Base-by-base conservation (phyloP, 305 asterid genomes). In the Fraxinus sp. region DNA sequence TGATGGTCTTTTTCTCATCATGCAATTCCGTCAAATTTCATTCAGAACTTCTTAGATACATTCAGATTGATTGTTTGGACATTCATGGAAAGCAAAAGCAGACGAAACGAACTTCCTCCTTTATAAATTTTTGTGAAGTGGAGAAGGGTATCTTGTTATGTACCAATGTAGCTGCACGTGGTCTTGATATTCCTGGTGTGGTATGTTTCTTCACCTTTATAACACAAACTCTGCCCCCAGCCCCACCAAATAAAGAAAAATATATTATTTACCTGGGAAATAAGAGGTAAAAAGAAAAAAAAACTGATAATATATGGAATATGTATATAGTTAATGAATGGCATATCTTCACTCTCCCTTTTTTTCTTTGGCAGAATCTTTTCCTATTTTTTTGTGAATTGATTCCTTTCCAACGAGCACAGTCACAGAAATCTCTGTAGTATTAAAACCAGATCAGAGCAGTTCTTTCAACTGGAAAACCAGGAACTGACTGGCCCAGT, bases 1-100 rank as follows among this genome's bases (percentile, higher is more conserved):
- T 96, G 84, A 96, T 96, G 99, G 98, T 96, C 87, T 96, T 96
- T 92, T 96, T 96, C 91, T 94, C 99, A 16, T 91, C 99, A 3
- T 87, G 98, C 88, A 80, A 90, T 77, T 94, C 98, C 11, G 99
- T 96, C 80, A 93, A 90, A 85, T 96, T 93, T 86, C 97, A 96
- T 81, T 87, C 97, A 0, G 99, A 94, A 72, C 95, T 96, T 83
- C 97, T 96, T 49, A 90, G 88, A 81, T 91, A 91, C 81, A 91
- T 93, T 77, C 84, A 88, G 81, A 87, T 95, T 28, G 97, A 94
- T 52, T 94, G 98, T 79, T 78, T 59, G n/a, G 98, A 93, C 86
- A 90, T 93, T 74, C 92, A 94, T 84, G 98, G 99, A 79, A 92
- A 94, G 92, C 97, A 92, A 87, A 96, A 96, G 88, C 99, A 94